Percentiles rank a stretch among this genome's conserved stretches.
These are phyloP conservation scores for Ustilago sp. DNA, from an alignment of 1,284 basidiomycete species.

Conservation along the genomic window DNA sequence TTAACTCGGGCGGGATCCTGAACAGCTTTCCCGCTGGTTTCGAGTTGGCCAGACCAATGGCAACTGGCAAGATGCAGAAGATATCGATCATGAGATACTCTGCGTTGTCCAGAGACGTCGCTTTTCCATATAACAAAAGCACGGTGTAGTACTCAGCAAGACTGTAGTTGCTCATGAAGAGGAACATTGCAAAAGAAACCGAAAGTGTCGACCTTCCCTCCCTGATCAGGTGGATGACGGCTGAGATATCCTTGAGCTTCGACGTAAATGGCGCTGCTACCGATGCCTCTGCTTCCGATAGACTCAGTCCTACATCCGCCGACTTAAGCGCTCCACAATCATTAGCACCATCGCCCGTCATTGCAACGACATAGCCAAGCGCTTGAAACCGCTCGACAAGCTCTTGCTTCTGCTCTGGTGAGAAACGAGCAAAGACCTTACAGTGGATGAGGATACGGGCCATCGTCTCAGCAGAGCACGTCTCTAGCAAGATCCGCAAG, in stretches of 20 bases:
- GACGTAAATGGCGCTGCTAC: slow-evolving; percentile 57
- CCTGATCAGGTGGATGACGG: slow-evolving; percentile 35
- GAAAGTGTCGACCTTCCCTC: slow-evolving; percentile 47
- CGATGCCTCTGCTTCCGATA: slow-evolving; percentile 53
- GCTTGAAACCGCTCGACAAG: slow-evolving; percentile 51
- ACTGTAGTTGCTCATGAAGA: slow-evolving; percentile 48
- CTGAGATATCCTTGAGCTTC: slow-evolving; percentile 35
- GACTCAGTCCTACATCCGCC: slow-evolving; percentile 54
- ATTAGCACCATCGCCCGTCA: slow-evolving; percentile 57
- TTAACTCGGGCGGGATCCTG: slow-evolving; percentile 23
- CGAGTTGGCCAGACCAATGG: slow-evolving; percentile 47
- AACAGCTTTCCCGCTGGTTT: slow-evolving; percentile 35
- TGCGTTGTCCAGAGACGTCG: slow-evolving; percentile 53
- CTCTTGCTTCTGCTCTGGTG: slow-evolving; percentile 57
- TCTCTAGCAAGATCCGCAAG: slow-evolving; percentile 29
- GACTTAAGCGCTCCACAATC: slow-evolving; percentile 54
- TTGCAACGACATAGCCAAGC: slow-evolving; percentile 39
- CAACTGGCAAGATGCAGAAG: slow-evolving; percentile 47
- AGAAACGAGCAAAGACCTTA: slow-evolving; percentile 53
- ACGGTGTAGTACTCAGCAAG: slow-evolving; percentile 58
- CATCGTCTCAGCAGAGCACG: slow-evolving; percentile 45
- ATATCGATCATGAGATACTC: slow-evolving; percentile 60
- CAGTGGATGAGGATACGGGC: slow-evolving; percentile 40
- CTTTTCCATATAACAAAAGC: slow-evolving; percentile 48
- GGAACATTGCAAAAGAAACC: slow-evolving; percentile 45